These are phyloP conservation scores for Arabis hirsuta DNA, from an alignment of 345 rosid genomes.

Conservation along the genomic window DNA sequence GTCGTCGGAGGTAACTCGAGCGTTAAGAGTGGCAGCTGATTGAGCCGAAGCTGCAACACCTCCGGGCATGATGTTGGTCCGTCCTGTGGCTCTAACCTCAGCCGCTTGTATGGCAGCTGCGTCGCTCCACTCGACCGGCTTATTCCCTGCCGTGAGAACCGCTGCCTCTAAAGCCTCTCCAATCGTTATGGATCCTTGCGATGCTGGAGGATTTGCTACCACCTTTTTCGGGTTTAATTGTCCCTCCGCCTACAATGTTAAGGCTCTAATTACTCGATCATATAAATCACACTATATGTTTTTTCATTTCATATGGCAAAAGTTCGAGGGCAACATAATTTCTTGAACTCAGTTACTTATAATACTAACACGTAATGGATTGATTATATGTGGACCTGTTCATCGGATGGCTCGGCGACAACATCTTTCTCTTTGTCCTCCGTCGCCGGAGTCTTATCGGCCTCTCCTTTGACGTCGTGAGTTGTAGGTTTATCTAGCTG, in stretches of 20 bases:
- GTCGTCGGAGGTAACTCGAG: conserved; percentile 48
- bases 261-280: neutral
- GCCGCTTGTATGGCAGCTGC: conserved; percentile 92
- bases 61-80: conserved; percentile 61
- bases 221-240: conserved; percentile 12
- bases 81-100: conserved; percentile 82
- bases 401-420: conserved; percentile 21
- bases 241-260: conserved; percentile 35
- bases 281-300: too few species aligned
- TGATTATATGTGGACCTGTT: conserved; percentile 21
- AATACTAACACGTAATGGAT: neutral
- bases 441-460: conserved; percentile 43
- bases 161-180: conserved; percentile 85
- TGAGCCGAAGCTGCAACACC: conserved; percentile 82
- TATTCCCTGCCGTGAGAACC: conserved; percentile 67
- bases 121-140: conserved; percentile 88
- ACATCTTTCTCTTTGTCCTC: conserved; percentile 44
- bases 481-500: conserved; percentile 45
- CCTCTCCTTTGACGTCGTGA: conserved; percentile 49
- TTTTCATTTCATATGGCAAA: too few species aligned
- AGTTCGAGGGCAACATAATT: too few species aligned
- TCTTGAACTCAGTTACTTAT: too few species aligned
- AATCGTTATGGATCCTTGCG: conserved; percentile 54
- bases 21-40: conserved; percentile 75
- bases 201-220: conserved; percentile 14